Evolutionary conservation across 331 rosid species (phyloP).

Genomic region (Stylosanthes scabra): DNA sequence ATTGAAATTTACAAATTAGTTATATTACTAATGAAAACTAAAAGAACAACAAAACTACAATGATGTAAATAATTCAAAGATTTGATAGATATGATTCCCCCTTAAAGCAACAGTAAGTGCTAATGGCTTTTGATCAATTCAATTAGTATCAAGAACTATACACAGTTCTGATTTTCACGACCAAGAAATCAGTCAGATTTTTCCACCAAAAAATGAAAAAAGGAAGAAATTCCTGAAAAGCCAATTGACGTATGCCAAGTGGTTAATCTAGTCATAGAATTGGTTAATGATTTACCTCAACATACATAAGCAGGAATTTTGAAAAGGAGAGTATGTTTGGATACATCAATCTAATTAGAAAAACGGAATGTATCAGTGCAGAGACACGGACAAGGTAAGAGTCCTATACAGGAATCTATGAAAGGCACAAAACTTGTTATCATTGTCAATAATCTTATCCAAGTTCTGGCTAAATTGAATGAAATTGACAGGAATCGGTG

Average conservation of each 20-base stretch:
- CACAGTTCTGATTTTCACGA: background rate
- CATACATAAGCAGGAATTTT: background rate
- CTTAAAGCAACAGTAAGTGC: background rate
- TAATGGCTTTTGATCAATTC: background rate
- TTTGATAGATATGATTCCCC: slow-evolving; percentile 6
- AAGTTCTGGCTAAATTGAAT: background rate
- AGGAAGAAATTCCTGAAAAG: slow-evolving; percentile 4
- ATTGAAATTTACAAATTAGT: slow-evolving; percentile 17
- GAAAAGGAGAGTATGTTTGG: background rate
- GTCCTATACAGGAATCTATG: background rate
- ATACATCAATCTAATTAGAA: background rate
- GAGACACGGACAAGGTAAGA: background rate
- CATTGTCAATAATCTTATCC: background rate
- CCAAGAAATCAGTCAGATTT: slow-evolving; percentile 3
- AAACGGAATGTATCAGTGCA: background rate
- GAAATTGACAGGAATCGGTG: background rate
- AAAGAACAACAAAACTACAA: background rate
- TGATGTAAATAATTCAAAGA: background rate
- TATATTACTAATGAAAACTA: background rate
- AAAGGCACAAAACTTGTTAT: slow-evolving; percentile 6
- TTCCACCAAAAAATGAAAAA: background rate
- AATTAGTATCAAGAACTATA: background rate
- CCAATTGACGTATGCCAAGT: background rate
- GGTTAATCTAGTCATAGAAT: background rate
- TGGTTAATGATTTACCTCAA: background rate